phyloP scores from a whole-genome alignment of 192 early-diverging fungal genomes.

The Coemansia erecta region DNA sequence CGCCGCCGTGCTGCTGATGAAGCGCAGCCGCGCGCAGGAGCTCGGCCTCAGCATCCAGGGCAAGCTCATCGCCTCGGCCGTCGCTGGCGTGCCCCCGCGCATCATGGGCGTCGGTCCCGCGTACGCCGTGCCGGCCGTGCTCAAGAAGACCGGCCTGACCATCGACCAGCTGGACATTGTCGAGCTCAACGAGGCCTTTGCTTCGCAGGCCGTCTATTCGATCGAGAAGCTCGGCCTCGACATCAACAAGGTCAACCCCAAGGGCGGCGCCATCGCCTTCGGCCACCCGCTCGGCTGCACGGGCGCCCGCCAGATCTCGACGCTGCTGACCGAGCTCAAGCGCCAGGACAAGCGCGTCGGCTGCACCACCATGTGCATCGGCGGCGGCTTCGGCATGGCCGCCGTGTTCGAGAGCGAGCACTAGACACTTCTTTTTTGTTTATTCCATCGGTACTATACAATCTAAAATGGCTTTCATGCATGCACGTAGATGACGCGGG shows the following conservation, averaged over 20 bases:
- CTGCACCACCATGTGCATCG: constrained; percentile 90
- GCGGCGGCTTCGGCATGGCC: constrained; percentile 87
- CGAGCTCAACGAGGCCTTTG: constrained; percentile 98
- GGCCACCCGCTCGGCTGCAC: constrained; percentile 94
- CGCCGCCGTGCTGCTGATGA: constrained; percentile 93
- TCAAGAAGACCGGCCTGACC: constrained; percentile 74
- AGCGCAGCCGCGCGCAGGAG: constrained; percentile 85
- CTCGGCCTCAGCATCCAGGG: constrained; percentile 82
- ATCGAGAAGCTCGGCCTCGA: constrained; percentile 84
- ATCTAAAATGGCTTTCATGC: neutral
- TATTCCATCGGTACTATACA: too few species aligned
- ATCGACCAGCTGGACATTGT: constrained; percentile 80
- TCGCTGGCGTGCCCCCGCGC: constrained; percentile 86
- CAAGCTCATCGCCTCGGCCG: constrained; percentile 82
- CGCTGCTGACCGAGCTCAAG: constrained; percentile 89
- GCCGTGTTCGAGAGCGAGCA: constrained; percentile 80
- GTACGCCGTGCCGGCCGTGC: constrained; percentile 85
- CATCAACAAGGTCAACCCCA: constrained; percentile 92
- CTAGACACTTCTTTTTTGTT: constrained; percentile 10
- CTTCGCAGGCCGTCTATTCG: constrained; percentile 93
- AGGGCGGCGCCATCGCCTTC: constrained; percentile 97
- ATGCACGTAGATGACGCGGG: too few species aligned
- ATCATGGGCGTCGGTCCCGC: constrained; percentile 99
- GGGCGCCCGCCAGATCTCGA: constrained; percentile 95
- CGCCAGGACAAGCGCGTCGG: constrained; percentile 82